A percentile compares a stretch with the other conserved stretches of the same genome.
Conservation (phyloP, 2,329 filamentous ascomycete genomes). For the Metarhizium brunneum region DNA sequence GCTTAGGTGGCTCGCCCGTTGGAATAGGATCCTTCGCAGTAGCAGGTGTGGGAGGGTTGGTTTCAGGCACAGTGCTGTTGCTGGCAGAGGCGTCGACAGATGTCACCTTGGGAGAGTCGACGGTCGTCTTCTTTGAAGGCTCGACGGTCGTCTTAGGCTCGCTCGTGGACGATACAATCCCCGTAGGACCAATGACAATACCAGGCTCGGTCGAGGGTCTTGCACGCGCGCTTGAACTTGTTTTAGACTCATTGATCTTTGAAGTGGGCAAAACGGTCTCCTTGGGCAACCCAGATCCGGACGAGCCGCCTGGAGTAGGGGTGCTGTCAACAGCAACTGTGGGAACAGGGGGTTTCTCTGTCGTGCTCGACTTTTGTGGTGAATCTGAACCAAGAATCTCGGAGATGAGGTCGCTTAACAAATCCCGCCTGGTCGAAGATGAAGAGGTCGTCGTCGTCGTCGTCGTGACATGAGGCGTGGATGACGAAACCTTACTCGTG, state of each 20-base stretch:
- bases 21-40: too few relatives aligned
- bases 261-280: neutral
- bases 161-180: constrained; percentile 11
- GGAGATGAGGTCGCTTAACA: constrained; percentile 16
- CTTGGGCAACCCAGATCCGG: neutral
- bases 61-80: constrained; percentile 2
- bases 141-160: neutral
- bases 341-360: neutral
- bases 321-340: neutral
- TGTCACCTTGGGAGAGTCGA: neutral
- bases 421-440: constrained; percentile 9
- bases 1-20: too few relatives aligned
- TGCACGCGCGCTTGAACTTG: neutral
- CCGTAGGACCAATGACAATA: constrained; percentile 19
- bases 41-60: neutral
- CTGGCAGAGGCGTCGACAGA: neutral
- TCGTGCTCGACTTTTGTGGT: neutral
- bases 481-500: constrained; percentile 14
- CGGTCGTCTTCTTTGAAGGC: neutral
- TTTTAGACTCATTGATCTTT: neutral
- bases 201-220: constrained; percentile 7
- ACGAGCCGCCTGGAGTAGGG: neutral
- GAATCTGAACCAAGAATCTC: constrained; percentile 8
- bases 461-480: constrained; percentile 9
- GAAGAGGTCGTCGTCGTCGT: constrained; percentile 8